These are phyloP conservation scores for Fermentozyma sake DNA, from an alignment of 1,139 yeast species.

Conservation along the genomic window DNA sequence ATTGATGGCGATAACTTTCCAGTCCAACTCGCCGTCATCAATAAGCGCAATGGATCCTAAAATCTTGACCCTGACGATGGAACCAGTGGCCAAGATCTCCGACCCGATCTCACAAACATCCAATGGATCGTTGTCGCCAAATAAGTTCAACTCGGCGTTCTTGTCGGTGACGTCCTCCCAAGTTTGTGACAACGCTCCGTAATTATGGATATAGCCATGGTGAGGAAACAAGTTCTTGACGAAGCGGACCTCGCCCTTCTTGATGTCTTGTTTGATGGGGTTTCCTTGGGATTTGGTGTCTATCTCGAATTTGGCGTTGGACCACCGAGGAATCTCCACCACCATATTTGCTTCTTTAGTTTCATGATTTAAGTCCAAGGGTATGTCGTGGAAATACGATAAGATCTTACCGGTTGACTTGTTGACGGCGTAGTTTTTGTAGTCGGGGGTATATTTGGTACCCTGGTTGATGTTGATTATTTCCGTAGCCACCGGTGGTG, in stretches of 20 bases:
- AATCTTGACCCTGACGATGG: slow-evolving; percentile 76
- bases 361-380: slow-evolving; percentile 60
- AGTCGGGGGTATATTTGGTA: slow-evolving; percentile 29
- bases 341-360: slow-evolving; percentile 76
- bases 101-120: slow-evolving; percentile 90
- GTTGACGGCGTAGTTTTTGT: slow-evolving; percentile 27
- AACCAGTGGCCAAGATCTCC: slow-evolving; percentile 65
- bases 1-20: slow-evolving; percentile 83
- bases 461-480: slow-evolving; percentile 25
- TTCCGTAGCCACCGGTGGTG: too few relatives aligned
- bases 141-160: slow-evolving; percentile 76
- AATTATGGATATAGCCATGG: slow-evolving; percentile 88
- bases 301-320: slow-evolving; percentile 86
- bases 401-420: slow-evolving; percentile 60
- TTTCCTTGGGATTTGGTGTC: slow-evolving; percentile 61
- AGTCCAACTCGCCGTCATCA: slow-evolving; percentile 92
- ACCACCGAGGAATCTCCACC: slow-evolving; percentile 90
- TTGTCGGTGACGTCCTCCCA: slow-evolving; percentile 82
- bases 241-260: slow-evolving; percentile 78
- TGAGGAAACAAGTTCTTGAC: slow-evolving; percentile 87
- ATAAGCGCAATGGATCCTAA: slow-evolving; percentile 83
- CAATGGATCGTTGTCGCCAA: slow-evolving; percentile 87
- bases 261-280: slow-evolving; percentile 83
- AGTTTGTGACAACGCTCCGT: slow-evolving; percentile 93
- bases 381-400: slow-evolving; percentile 77